Evolutionary conservation across 2,329 filamentous ascomycete genomes (phyloP).

Genomic region (Metarhizium humberi): DNA sequence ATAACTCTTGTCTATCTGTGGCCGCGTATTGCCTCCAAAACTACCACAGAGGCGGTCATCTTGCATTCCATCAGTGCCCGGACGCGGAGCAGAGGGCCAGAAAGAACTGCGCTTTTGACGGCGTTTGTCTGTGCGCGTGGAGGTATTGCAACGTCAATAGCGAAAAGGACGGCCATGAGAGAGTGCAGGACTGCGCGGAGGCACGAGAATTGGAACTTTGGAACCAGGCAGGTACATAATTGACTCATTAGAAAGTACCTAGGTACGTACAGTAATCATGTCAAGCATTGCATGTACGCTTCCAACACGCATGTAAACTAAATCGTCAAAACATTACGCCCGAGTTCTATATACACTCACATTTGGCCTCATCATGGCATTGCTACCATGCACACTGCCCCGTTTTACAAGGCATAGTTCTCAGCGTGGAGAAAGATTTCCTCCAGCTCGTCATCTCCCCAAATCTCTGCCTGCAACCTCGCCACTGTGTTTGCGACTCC

Average conservation of each 20-base stretch:
- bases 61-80: too few relatives aligned
- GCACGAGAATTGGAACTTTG: too few relatives aligned
- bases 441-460: constrained; percentile 67
- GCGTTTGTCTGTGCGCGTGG: too few relatives aligned
- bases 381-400: background rate
- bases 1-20: too few relatives aligned
- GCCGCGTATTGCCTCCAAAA: too few relatives aligned
- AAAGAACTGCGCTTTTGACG: too few relatives aligned
- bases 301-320: background rate
- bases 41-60: too few relatives aligned
- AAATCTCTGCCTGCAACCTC: constrained; percentile 70
- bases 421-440: constrained; percentile 93
- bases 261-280: background rate
- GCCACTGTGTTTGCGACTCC: constrained; percentile 84
- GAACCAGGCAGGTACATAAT: background rate
- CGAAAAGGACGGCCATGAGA: too few relatives aligned
- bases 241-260: background rate
- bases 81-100: too few relatives aligned
- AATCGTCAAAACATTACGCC: background rate
- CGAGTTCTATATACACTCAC: background rate
- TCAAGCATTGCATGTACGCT: background rate
- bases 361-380: background rate
- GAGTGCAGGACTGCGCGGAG: too few relatives aligned
- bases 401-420: constrained; percentile 70
- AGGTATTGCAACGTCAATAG: too few relatives aligned